These are phyloP conservation scores for Ceratobasidium sp. DNA, from an alignment of 1,284 basidiomycete genomes.

Conservation along the genomic window DNA sequence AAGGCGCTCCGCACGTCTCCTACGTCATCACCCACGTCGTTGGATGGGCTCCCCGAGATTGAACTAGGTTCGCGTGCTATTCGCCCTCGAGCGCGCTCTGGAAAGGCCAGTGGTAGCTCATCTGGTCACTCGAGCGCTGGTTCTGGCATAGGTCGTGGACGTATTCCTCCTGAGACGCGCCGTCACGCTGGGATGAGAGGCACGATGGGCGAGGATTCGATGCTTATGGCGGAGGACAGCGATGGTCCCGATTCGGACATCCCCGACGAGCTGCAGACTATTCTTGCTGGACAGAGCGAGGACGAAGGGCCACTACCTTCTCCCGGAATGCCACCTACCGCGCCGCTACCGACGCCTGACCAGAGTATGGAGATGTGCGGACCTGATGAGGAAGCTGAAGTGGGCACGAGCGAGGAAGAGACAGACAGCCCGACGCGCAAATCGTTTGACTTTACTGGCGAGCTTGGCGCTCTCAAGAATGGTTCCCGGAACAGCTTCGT, in stretches of 20 bases:
- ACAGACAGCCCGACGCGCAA: constrained; percentile 72
- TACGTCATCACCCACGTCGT: neutral
- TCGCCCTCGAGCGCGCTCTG: neutral
- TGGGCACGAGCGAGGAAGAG: constrained; percentile 10
- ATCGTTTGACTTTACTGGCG: constrained; percentile 89
- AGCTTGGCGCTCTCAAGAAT: constrained; percentile 77
- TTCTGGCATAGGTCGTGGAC: constrained; percentile 50
- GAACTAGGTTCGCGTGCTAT: neutral
- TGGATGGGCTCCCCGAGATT: neutral
- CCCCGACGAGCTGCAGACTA: constrained; percentile 76
- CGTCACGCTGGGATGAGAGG: constrained; percentile 33
- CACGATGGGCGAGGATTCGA: constrained; percentile 55
- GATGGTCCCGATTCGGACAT: constrained; percentile 73
- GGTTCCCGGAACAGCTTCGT: constrained; percentile 80
- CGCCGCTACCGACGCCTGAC: constrained; percentile 7
- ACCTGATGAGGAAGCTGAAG: constrained; percentile 24
- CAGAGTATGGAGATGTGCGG: constrained; percentile 1
- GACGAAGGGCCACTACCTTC: constrained; percentile 54
- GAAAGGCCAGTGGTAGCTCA: neutral
- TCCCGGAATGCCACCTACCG: constrained; percentile 22
- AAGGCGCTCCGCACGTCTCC: neutral
- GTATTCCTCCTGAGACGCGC: constrained; percentile 26
- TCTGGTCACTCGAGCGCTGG: constrained; percentile 52
- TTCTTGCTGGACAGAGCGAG: constrained; percentile 68
- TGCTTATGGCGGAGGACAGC: constrained; percentile 68